Evolutionary conservation across 1,139 yeast species (phyloP).

Genomic region (Candida buenavistaensis): DNA sequence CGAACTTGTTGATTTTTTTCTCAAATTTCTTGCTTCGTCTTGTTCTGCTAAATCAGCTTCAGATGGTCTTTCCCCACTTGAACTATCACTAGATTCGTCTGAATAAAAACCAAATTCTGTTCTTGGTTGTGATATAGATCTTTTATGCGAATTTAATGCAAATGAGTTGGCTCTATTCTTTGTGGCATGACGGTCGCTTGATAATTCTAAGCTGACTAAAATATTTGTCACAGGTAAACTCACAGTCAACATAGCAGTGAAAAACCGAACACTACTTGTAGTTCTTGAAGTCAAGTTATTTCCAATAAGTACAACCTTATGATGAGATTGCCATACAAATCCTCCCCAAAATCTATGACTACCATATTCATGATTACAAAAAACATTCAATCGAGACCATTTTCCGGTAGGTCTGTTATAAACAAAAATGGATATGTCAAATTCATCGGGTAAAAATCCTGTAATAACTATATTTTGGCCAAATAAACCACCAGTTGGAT

Average conservation of each 20-base stretch:
- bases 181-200: conserved; percentile 22
- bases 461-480: conserved; percentile 63
- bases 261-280: conserved; percentile 57
- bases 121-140: too few relatives aligned
- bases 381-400: conserved; percentile 63
- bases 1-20: conserved; percentile 13
- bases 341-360: conserved; percentile 67
- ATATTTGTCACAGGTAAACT: conserved; percentile 67
- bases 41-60: conserved; percentile 2
- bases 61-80: conserved; percentile 13
- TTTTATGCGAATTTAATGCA: conserved; percentile 15
- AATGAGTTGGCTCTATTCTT: conserved; percentile 23
- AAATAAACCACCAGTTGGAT: conserved; percentile 61
- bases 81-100: conserved; percentile 15
- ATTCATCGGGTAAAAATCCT: conserved; percentile 56
- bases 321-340: conserved; percentile 75
- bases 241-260: conserved; percentile 57
- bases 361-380: conserved; percentile 56
- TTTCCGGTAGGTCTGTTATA: conserved; percentile 61
- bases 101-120: background rate
- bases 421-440: conserved; percentile 56
- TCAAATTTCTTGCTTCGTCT: conserved; percentile 4
- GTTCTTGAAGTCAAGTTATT: conserved; percentile 47
- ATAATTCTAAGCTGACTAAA: conserved; percentile 46
- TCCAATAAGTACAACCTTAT: conserved; percentile 60